Percentiles rank a stretch among this genome's conserved stretches.
Conservation (phyloP, 208 protist genomes). For the Trypanosomatidae sp. region DNA sequence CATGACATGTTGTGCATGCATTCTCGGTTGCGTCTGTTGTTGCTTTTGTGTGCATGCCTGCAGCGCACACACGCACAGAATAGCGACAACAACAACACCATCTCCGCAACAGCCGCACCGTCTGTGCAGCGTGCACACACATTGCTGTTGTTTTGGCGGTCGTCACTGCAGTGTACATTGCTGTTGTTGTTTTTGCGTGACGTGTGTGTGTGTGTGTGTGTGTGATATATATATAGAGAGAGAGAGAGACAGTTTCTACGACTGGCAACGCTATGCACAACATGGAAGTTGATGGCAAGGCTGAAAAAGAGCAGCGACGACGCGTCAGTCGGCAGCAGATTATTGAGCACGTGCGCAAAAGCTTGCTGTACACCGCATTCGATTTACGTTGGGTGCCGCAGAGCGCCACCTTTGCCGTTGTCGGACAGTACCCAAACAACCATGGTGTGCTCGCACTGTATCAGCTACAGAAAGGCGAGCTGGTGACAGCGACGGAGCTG, state of each 20-base stretch:
- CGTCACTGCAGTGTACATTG: too few species aligned
- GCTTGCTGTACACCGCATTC: constrained; percentile 82
- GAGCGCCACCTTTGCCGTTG: constrained; percentile 49
- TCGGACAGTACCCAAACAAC: constrained; percentile 86
- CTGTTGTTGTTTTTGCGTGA: too few species aligned
- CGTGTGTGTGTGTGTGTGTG: too few species aligned
- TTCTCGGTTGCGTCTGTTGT: too few species aligned
- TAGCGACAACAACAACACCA: too few species aligned
- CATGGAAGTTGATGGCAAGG: not conserved
- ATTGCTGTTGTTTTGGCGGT: too few species aligned
- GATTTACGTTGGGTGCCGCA: constrained; percentile 87
- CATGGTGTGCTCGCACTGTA: constrained; percentile 69
- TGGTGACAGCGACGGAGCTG: constrained; percentile 37
- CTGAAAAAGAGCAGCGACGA: not conserved
- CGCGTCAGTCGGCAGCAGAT: constrained; percentile 81
- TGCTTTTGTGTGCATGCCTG: too few species aligned
- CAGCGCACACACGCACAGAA: too few species aligned
- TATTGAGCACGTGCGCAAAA: constrained; percentile 86
- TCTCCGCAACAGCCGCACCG: too few species aligned
- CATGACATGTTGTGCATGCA: too few species aligned
- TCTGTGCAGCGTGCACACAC: too few species aligned
- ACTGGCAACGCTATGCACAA: not conserved
- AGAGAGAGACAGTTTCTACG: not conserved
- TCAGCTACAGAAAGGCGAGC: constrained; percentile 64
- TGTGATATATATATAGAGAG: too few species aligned